These are phyloP conservation scores for Ulmus americana DNA, from an alignment of 331 rosid genomes.

Conservation along the genomic window DNA sequence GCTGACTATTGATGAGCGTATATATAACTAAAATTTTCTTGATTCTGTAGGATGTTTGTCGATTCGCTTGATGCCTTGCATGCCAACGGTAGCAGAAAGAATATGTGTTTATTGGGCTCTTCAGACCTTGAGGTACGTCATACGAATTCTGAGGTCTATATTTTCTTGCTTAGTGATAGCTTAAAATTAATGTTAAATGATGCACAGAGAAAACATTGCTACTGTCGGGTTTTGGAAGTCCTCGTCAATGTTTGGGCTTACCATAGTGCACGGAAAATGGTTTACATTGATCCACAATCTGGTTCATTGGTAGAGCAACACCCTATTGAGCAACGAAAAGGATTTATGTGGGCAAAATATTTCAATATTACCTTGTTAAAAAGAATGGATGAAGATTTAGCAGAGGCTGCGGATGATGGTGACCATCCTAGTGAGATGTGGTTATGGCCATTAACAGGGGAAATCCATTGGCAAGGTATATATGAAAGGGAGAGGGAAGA, in stretches of 20 bases:
- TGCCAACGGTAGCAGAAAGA: conserved; percentile 29
- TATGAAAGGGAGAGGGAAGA: conserved; percentile 74
- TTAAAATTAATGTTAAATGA: conserved; percentile 5
- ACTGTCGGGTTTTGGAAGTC: conserved; percentile 70
- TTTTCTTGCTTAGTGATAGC: background rate
- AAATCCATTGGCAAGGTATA: conserved; percentile 83
- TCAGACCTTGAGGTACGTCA: conserved; percentile 64
- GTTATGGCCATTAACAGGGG: conserved; percentile 94
- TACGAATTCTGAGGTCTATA: background rate
- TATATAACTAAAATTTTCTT: conserved; percentile 18
- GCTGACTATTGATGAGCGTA: conserved; percentile 16
- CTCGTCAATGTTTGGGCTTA: conserved; percentile 94
- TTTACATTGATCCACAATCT: conserved; percentile 57
- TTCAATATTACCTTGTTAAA: conserved; percentile 60
- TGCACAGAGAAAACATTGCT: conserved; percentile 71
- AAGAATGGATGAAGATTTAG: conserved; percentile 88
- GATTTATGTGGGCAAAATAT: conserved; percentile 75
- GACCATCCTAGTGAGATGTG: conserved; percentile 61
- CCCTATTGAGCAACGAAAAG: conserved; percentile 57
- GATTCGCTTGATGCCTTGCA: conserved; percentile 81
- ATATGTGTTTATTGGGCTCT: conserved; percentile 56
- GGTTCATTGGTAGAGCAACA: conserved; percentile 82
- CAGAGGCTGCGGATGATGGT: conserved; percentile 84
- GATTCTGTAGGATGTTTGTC: conserved; percentile 69
- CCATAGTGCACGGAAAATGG: conserved; percentile 89